phyloP scores from a whole-genome alignment of 345 rosid genomes.

The Gynandropsis gynandra region DNA sequence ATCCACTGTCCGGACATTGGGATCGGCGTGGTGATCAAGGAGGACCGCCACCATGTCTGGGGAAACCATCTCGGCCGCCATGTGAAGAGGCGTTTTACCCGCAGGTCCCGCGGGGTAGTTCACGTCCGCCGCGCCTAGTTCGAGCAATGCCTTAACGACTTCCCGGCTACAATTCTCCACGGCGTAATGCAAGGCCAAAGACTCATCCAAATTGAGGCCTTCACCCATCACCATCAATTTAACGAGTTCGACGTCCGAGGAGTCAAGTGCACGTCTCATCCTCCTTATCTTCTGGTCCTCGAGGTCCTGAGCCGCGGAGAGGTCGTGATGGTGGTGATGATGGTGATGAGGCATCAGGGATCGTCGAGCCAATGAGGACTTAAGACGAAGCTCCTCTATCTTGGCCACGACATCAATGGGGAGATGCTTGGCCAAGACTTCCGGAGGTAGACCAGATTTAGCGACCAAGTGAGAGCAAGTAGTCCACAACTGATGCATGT shows the following conservation, averaged over 20 bases:
- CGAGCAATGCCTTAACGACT: slow-evolving; percentile 94
- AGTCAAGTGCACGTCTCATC: slow-evolving; percentile 92
- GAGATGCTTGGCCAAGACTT: slow-evolving; percentile 84
- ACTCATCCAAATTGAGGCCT: slow-evolving; percentile 93
- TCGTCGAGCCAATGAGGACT: slow-evolving; percentile 65
- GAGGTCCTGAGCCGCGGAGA: slow-evolving; percentile 55
- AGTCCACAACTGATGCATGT: slow-evolving; percentile 93
- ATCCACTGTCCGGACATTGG: slow-evolving; percentile 82
- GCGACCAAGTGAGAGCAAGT: slow-evolving; percentile 97
- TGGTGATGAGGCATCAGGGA: slow-evolving; percentile 46
- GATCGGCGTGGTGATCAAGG: slow-evolving; percentile 94
- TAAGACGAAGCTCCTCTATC: slow-evolving; percentile 89
- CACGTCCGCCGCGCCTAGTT: slow-evolving; percentile 96
- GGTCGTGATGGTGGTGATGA: slow-evolving; percentile 49
- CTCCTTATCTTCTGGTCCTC: slow-evolving; percentile 92
- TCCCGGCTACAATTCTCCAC: slow-evolving; percentile 97
- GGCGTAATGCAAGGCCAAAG: slow-evolving; percentile 89
- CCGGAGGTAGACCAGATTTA: slow-evolving; percentile 91
- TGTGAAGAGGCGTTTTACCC: slow-evolving; percentile 85
- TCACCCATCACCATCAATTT: slow-evolving; percentile 99
- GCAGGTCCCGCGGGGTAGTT: slow-evolving; percentile 91
- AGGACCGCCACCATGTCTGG: slow-evolving; percentile 98
- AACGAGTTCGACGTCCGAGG: slow-evolving; percentile 90
- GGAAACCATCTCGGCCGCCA: slow-evolving; percentile 97
- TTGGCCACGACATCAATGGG: slow-evolving; percentile 86